A percentile compares a stretch with the other conserved stretches of the same genome.
These are phyloP conservation scores for Quercus phellos DNA, from an alignment of 331 rosid genomes.

Conservation along the genomic window DNA sequence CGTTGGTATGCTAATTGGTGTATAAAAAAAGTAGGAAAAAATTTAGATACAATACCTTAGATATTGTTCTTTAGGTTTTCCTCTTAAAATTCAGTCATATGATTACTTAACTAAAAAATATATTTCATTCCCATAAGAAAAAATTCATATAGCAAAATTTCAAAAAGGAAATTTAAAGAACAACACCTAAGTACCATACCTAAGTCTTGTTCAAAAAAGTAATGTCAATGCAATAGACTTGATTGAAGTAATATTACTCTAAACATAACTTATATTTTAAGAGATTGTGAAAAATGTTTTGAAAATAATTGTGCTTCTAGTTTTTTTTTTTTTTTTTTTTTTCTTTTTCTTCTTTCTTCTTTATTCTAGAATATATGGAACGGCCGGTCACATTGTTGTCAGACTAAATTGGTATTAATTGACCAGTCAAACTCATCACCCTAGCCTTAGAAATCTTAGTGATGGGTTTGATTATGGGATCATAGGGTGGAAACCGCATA, in stretches of 20 bases:
- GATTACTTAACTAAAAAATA: too few species aligned
- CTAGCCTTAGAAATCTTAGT: background rate
- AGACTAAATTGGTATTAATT: background rate
- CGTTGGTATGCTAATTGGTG: too few species aligned
- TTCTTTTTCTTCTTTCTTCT: too few species aligned
- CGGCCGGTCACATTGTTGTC: background rate
- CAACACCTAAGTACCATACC: fast-evolving
- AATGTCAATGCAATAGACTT: too few species aligned
- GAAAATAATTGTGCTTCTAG: too few species aligned
- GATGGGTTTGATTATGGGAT: background rate
- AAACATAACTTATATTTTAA: too few species aligned
- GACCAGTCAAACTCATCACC: constrained; percentile 10
- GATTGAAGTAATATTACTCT: too few species aligned
- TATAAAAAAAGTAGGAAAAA: too few species aligned
- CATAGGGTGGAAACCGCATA: background rate
- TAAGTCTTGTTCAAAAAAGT: too few species aligned
- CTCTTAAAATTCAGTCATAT: too few species aligned
- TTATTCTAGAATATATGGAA: background rate
- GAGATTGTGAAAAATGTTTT: background rate
- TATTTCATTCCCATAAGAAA: fast-evolving
- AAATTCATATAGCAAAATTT: fast-evolving
- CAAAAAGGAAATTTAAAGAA: fast-evolving
- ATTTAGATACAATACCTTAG: too few species aligned
- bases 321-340: too few species aligned
- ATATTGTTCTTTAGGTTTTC: fast-evolving